phyloP scores from a whole-genome alignment of 768 basidiomycete genomes.

The Neoboletus brunneissimus region DNA sequence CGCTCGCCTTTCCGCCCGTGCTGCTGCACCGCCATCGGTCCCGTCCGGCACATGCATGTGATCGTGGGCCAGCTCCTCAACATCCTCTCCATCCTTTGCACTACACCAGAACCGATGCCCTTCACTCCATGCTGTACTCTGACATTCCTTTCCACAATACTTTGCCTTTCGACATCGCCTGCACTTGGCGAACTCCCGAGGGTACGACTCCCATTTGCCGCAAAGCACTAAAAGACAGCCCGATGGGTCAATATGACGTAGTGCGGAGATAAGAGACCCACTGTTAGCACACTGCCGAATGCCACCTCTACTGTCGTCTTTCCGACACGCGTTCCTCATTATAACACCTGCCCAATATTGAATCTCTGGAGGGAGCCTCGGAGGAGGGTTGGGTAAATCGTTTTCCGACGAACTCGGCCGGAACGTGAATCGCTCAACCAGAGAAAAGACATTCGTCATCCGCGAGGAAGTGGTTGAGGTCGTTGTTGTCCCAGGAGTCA shows the following conservation, averaged over 20 bases:
- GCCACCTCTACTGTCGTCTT: constrained; percentile 90
- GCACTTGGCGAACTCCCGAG: constrained; percentile 97
- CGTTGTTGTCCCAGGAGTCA: constrained; percentile 19
- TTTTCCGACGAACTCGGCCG: constrained; percentile 82
- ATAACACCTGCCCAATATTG: constrained; percentile 99
- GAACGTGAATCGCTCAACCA: constrained; percentile 96
- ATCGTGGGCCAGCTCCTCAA: constrained; percentile 33
- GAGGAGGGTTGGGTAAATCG: constrained; percentile 64
- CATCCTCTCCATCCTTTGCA: constrained; percentile 54
- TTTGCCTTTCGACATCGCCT: constrained; percentile 95
- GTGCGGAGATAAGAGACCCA: constrained; percentile 37
- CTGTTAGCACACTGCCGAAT: constrained; percentile 98
- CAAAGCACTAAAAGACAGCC: constrained; percentile 67
- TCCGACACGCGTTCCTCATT: constrained; percentile 98
- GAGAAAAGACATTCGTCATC: constrained; percentile 90
- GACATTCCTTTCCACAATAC: constrained; percentile 97
- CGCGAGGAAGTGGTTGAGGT: constrained; percentile 25
- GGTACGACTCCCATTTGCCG: constrained; percentile 89
- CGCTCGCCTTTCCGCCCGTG: constrained; percentile 35
- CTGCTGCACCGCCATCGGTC: constrained; percentile 10
- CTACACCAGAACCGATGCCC: constrained; percentile 96
- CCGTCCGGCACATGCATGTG: constrained; percentile 14
- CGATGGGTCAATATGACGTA: background rate
- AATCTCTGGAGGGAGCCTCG: constrained; percentile 81
- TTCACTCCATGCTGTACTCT: constrained; percentile 94